Evolutionary conservation across 2,329 filamentous ascomycete species (phyloP).

Genomic region (Beauveria medogensis): DNA sequence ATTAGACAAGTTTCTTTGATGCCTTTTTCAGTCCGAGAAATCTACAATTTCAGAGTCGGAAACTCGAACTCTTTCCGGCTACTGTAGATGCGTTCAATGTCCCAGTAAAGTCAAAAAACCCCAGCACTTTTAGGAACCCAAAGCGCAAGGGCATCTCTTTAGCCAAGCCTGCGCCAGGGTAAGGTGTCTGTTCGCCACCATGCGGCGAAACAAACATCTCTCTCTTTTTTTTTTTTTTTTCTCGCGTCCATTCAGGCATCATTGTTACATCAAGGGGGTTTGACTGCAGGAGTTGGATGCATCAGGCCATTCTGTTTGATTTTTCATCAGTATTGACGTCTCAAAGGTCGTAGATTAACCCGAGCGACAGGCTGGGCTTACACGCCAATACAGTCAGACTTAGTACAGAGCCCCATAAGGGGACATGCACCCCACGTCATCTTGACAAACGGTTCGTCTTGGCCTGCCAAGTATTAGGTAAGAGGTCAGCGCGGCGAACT

Average conservation of each 20-base stretch:
- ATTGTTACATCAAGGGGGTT: not conserved
- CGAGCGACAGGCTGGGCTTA: constrained; percentile 3
- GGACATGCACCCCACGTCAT: constrained; percentile 10
- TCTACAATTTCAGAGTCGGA: too few species aligned
- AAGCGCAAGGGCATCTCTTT: not conserved
- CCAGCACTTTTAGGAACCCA: not conserved
- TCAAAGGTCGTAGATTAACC: not conserved
- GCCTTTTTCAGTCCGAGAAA: too few species aligned
- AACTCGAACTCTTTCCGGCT: too few species aligned
- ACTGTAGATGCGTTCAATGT: not conserved
- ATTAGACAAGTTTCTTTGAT: not conserved
- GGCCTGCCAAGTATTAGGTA: constrained; percentile 7
- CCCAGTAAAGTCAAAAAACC: not conserved
- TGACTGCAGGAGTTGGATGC: not conserved
- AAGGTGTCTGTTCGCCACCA: not conserved
- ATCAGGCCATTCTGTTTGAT: not conserved
- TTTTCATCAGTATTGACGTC: not conserved
- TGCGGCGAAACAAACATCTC: not conserved
- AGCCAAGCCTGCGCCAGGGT: constrained; percentile 2
- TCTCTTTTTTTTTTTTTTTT: too few species aligned
- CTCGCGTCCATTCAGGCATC: not conserved
- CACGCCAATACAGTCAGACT: constrained; percentile 10
- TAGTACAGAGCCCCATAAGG: constrained; percentile 7
- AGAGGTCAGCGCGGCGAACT: not conserved
- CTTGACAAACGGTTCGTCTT: constrained; percentile 4